Evolutionary conservation across 805 yeast species (phyloP).

Genomic region (Candida caryicola): DNA sequence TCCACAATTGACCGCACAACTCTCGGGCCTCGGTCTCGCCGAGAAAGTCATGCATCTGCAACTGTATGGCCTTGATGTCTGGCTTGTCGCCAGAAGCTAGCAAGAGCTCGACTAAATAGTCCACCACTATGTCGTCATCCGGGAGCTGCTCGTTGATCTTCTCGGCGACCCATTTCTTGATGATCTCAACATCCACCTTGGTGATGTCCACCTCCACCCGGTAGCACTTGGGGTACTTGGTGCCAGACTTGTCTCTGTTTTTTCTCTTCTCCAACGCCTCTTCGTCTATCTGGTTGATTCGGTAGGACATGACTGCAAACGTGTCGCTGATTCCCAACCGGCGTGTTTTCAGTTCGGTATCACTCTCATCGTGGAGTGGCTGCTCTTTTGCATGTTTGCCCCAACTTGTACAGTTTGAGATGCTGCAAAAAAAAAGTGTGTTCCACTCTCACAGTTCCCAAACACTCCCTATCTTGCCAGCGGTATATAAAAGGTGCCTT

Average conservation of each 20-base stretch:
- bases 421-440: constrained; percentile 6
- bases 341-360: too few species aligned
- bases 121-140: constrained; percentile 51
- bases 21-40: constrained; percentile 35
- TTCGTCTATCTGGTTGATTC: constrained; percentile 15
- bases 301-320: constrained; percentile 24
- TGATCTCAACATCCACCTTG: constrained; percentile 38
- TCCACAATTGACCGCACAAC: constrained; percentile 47
- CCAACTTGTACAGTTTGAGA: constrained; percentile 3
- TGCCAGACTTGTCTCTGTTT: constrained; percentile 12
- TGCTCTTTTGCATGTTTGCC: not conserved
- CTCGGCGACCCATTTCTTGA: constrained; percentile 39
- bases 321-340: too few species aligned
- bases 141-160: constrained; percentile 37
- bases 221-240: constrained; percentile 36
- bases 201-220: constrained; percentile 31
- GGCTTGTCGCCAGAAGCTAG: constrained; percentile 28
- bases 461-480: too few species aligned
- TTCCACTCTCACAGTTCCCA: too few species aligned
- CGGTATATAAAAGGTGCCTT: too few species aligned
- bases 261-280: constrained; percentile 11
- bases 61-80: constrained; percentile 38
- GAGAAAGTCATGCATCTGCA: constrained; percentile 46
- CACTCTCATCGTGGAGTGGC: not conserved
- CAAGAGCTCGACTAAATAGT: constrained; percentile 44